Base-by-base conservation (phyloP, 2,329 filamentous ascomycete genomes). In the Colletotrichum chlorophyti region DNA sequence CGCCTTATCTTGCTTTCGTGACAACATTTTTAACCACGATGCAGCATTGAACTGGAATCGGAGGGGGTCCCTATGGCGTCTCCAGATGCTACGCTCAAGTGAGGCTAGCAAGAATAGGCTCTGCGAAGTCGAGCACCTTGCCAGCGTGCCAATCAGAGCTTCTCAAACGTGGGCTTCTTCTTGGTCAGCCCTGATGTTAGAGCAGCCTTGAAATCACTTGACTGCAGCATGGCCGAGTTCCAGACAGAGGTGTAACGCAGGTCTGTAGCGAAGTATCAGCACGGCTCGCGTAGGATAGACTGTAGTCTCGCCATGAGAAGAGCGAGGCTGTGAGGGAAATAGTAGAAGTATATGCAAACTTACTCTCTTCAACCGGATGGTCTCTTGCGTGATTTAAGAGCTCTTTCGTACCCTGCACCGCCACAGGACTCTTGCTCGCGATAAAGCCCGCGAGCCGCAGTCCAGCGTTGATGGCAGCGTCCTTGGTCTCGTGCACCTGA, bases 391-490 rank as follows among this genome's bases (percentile, higher is more conserved):
- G 91, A 73, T 95, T 93, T 69, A 97, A 70, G 62, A 96, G 75
- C 76, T 95, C 90, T 79, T 97, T 97, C 8, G 93, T 96, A 6
- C 91, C 89, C 77, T 92, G 86, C 63, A 94, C 90, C 2, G 92
- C 93, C 19, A 98, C 87, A 0, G 94, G 94, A 68, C 91, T 95
- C 83, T 97, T 97, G 15, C 72, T 78, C 24, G 91, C 90, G 58
- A 97, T 84, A 67, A 86, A 66, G 10, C 69, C 74, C 1, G 89
- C 91, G 67, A 91, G 69, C 62, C 84, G 79, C 60, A 93, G 43
- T 0, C 83, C 92, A 32, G 82, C 83, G 35, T 76, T 75, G 21
- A 96, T 70, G 2, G 89, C 83, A 38, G 80, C 82, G 15, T 78
- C 79, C 76, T 95, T 91, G 58, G 75, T 79, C 41, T 83, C 80